Evolutionary conservation across 176 grass and related monocot species (phyloP).

Genomic region (Paspalum vaginatum): DNA sequence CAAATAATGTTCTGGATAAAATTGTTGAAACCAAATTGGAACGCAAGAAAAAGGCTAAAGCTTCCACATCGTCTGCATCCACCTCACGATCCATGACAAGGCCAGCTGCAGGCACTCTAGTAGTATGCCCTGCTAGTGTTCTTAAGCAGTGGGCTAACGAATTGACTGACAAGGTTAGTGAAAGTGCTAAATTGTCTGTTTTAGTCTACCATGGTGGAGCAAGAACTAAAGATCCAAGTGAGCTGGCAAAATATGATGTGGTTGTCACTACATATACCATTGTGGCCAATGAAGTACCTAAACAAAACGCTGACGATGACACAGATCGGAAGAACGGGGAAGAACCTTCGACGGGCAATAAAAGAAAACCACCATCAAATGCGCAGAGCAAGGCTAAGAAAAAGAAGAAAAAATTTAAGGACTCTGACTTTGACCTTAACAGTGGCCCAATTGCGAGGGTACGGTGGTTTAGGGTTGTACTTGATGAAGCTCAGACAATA

Average conservation of each 20-base stretch:
- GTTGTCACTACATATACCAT: constrained; percentile 97
- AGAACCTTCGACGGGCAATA: constrained; percentile 72
- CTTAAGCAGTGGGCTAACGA: constrained; percentile 92
- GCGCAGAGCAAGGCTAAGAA: constrained; percentile 60
- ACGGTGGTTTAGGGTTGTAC: constrained; percentile 94
- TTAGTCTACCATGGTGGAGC: constrained; percentile 96
- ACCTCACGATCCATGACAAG: constrained; percentile 53
- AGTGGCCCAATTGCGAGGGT: constrained; percentile 93
- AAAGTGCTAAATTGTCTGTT: constrained; percentile 76
- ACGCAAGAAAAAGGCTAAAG: constrained; percentile 46
- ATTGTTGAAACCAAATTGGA: constrained; percentile 38
- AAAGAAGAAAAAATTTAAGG: constrained; percentile 74
- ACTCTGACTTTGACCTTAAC: constrained; percentile 56
- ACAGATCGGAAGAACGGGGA: constrained; percentile 72
- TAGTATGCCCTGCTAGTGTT: constrained; percentile 96
- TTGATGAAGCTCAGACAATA: constrained; percentile 99
- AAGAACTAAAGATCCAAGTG: constrained; percentile 82
- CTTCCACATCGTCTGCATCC: constrained; percentile 50
- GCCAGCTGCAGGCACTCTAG: constrained; percentile 89
- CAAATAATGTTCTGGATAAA: constrained; percentile 40
- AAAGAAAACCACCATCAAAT: constrained; percentile 59
- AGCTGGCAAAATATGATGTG: constrained; percentile 90
- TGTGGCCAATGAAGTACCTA: constrained; percentile 96
- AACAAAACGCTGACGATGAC: constrained; percentile 79
- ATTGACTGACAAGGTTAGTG: constrained; percentile 73